Conservation (phyloP, 352 stramenopile species). For the Plasmopara viticola region DNA sequence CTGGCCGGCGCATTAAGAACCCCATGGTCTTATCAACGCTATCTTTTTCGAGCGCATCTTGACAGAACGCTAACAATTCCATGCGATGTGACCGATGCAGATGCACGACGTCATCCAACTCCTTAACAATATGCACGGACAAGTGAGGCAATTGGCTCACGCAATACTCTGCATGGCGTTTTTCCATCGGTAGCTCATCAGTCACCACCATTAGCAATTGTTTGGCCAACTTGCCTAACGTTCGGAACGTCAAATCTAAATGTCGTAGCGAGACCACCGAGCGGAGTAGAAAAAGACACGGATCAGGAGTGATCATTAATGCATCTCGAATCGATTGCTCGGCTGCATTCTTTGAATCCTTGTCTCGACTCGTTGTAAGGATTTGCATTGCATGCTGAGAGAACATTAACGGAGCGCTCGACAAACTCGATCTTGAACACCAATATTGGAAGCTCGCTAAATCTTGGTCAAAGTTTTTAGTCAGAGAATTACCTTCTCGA, state of each 20-base stretch:
- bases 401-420: constrained; percentile 61
- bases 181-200: constrained; percentile 25
- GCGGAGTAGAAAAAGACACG: constrained; percentile 49
- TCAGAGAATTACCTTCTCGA: background rate
- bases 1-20: constrained; percentile 43
- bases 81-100: constrained; percentile 39
- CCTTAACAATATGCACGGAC: constrained; percentile 66
- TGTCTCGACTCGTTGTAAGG: constrained; percentile 64
- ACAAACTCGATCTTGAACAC: constrained; percentile 32
- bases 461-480: constrained; percentile 12
- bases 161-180: constrained; percentile 49
- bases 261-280: constrained; percentile 44
- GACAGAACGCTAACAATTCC: constrained; percentile 47
- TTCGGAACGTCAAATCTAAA: constrained; percentile 58
- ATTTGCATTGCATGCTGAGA: constrained; percentile 63
- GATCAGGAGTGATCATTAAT: constrained; percentile 40
- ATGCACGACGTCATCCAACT: constrained; percentile 54
- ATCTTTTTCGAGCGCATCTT: constrained; percentile 50
- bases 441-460: constrained; percentile 40
- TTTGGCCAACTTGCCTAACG: constrained; percentile 65
- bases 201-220: constrained; percentile 51
- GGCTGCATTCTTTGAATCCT: constrained; percentile 48
- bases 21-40: constrained; percentile 68
- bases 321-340: constrained; percentile 41
- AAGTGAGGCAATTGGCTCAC: constrained; percentile 44